Evolutionary conservation across 2,329 filamentous ascomycete species (phyloP).

Genomic region (Ophiocordyceps camponoti-saundersi): DNA sequence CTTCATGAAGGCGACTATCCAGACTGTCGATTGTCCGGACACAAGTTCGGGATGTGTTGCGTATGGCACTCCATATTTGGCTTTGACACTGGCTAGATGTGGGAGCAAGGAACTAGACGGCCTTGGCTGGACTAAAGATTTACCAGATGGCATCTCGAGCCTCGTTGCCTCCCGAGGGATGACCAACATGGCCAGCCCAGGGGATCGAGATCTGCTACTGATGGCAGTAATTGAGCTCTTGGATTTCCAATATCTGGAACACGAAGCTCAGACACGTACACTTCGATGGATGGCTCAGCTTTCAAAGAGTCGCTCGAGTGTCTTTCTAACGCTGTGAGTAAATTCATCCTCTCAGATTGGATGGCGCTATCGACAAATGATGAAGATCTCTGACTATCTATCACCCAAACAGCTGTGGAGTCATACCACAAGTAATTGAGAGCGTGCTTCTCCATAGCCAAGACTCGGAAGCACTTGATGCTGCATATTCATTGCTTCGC

Average conservation of each 20-base stretch:
- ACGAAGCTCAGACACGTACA: conserved; percentile 40
- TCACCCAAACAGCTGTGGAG: conserved; percentile 26
- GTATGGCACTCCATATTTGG: conserved; percentile 38
- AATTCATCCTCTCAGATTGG: no score
- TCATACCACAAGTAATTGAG: conserved; percentile 40
- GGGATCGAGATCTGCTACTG: conserved; percentile 44
- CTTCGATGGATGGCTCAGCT: conserved; percentile 43
- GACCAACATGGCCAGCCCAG: conserved; percentile 24
- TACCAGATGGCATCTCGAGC: conserved; percentile 42
- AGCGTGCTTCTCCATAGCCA: conserved; percentile 47
- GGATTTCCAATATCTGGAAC: conserved; percentile 49
- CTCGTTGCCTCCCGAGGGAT: conserved; percentile 10
- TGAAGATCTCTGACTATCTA: background rate
- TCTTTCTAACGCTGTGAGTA: conserved; percentile 37
- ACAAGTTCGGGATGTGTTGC: background rate
- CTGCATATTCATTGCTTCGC: conserved; percentile 42
- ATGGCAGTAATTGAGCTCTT: conserved; percentile 47
- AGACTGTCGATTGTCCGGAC: background rate
- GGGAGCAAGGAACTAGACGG: conserved; percentile 33
- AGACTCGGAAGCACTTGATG: conserved; percentile 39
- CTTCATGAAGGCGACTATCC: conserved; percentile 23
- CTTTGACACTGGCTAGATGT: conserved; percentile 39
- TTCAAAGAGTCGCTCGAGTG: conserved; percentile 33
- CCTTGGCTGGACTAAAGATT: conserved; percentile 27
- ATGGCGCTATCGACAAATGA: conserved; percentile 1